These are phyloP conservation scores for Dendryphion nanum DNA, from an alignment of 2,329 filamentous ascomycete species.

Conservation along the genomic window DNA sequence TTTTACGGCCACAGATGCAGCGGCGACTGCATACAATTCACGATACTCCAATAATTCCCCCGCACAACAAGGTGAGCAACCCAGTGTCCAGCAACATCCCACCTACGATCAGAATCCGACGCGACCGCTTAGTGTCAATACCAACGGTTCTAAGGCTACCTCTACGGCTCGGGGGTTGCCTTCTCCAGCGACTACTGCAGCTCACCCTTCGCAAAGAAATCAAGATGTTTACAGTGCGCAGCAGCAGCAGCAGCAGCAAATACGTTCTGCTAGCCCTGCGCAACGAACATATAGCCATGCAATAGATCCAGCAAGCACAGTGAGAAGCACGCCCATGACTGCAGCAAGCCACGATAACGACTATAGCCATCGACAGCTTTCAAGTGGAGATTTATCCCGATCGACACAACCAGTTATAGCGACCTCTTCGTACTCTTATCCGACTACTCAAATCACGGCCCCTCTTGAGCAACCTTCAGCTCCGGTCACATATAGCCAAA, in stretches of 20 bases:
- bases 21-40: slow-evolving; percentile 13
- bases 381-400: slow-evolving; percentile 22
- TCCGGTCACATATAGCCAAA: slow-evolving; percentile 18
- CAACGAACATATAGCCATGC: slow-evolving; percentile 25
- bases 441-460: slow-evolving; percentile 11
- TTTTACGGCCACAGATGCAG: slow-evolving; percentile 21
- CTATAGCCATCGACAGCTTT: slow-evolving; percentile 19
- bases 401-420: too few species aligned
- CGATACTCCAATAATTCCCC: slow-evolving; percentile 20
- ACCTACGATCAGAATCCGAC: slow-evolving; percentile 21
- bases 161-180: slow-evolving; percentile 15
- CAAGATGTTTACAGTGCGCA: slow-evolving; percentile 24
- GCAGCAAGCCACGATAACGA: slow-evolving; percentile 19
- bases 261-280: slow-evolving; percentile 26
- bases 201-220: slow-evolving; percentile 24
- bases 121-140: slow-evolving; percentile 28
- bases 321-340: slow-evolving; percentile 10
- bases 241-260: slow-evolving; percentile 15
- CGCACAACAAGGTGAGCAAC: slow-evolving; percentile 14
- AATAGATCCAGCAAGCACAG: slow-evolving; percentile 10
- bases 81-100: slow-evolving; percentile 3
- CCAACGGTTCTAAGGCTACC: slow-evolving; percentile 16
- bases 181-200: slow-evolving; percentile 22
- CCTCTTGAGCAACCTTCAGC: too few species aligned
- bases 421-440: slow-evolving; percentile 22